Evolutionary conservation across 257 asterid genomes (phyloP).

Genomic region (Forsythia viridissima): DNA sequence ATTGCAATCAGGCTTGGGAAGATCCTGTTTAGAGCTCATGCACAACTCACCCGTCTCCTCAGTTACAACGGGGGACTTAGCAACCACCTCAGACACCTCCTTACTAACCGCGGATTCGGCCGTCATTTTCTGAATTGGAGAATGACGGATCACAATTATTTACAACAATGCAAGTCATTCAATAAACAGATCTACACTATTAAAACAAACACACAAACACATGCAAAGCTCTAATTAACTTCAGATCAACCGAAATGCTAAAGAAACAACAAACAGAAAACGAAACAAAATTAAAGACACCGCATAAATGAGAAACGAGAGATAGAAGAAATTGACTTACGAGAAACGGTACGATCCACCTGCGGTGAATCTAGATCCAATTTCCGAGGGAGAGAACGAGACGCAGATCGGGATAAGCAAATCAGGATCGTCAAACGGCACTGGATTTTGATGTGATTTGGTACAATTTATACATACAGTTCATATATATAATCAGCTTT

Average conservation of each 20-base stretch:
- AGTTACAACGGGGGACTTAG: neutral
- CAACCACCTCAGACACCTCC: neutral
- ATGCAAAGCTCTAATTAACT: constrained; percentile 17
- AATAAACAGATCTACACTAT: neutral
- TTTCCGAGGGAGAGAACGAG: constrained; percentile 2
- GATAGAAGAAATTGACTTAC: constrained; percentile 30
- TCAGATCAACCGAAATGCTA: constrained; percentile 4
- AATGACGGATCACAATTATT: constrained; percentile 2
- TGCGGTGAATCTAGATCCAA: constrained; percentile 40
- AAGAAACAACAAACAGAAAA: neutral
- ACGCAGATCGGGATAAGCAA: constrained; percentile 35
- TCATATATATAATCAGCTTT: constrained; percentile 10
- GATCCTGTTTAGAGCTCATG: neutral
- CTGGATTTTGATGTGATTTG: constrained; percentile 13
- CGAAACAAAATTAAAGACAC: neutral
- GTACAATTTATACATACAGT: neutral
- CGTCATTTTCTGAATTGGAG: constrained; percentile 4
- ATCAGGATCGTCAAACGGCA: constrained; percentile 33
- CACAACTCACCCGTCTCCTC: neutral
- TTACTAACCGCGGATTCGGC: neutral
- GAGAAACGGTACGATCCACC: constrained; percentile 32
- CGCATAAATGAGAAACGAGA: constrained; percentile 1
- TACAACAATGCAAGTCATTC: neutral
- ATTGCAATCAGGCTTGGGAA: neutral
- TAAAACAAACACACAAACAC: constrained; percentile 3